These are phyloP conservation scores for Linum lewisii DNA, from an alignment of 345 rosid genomes.

Conservation along the genomic window DNA sequence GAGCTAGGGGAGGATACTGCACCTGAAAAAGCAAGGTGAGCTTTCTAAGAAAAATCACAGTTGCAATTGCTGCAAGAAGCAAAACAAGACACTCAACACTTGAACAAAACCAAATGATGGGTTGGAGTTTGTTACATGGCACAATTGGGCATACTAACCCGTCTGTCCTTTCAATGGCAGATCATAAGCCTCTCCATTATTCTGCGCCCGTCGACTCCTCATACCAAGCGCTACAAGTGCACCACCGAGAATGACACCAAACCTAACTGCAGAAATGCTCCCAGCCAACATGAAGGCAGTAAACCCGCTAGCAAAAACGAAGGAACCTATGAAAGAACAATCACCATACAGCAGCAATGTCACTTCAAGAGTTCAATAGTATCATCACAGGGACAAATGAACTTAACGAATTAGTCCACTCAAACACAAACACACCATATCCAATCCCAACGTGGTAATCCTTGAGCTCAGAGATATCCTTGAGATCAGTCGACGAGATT, in stretches of 20 bases:
- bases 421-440: slow-evolving; percentile 50
- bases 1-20: slow-evolving; percentile 7
- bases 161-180: slow-evolving; percentile 72
- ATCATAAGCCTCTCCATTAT: slow-evolving; percentile 34
- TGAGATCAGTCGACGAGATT: slow-evolving; percentile 39
- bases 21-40: slow-evolving; percentile 45
- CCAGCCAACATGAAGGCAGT: slow-evolving; percentile 84
- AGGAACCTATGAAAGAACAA: slow-evolving; percentile 47
- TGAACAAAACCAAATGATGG: too few relatives aligned
- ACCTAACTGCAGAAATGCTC: slow-evolving; percentile 79
- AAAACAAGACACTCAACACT: slow-evolving; percentile 13
- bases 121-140: neutral
- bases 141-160: slow-evolving; percentile 40
- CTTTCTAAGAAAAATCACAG: slow-evolving; percentile 62
- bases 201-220: slow-evolving; percentile 52
- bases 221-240: slow-evolving; percentile 65
- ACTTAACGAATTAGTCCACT: too few relatives aligned
- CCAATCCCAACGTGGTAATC: slow-evolving; percentile 93
- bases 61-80: slow-evolving; percentile 52
- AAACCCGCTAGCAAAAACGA: slow-evolving; percentile 67
- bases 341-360: neutral
- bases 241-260: slow-evolving; percentile 87
- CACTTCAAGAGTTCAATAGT: too few relatives aligned
- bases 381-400: too few relatives aligned
- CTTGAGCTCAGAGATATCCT: slow-evolving; percentile 44